phyloP scores from a whole-genome alignment of 2,329 filamentous ascomycete species.

The Fusarium continuum region DNA sequence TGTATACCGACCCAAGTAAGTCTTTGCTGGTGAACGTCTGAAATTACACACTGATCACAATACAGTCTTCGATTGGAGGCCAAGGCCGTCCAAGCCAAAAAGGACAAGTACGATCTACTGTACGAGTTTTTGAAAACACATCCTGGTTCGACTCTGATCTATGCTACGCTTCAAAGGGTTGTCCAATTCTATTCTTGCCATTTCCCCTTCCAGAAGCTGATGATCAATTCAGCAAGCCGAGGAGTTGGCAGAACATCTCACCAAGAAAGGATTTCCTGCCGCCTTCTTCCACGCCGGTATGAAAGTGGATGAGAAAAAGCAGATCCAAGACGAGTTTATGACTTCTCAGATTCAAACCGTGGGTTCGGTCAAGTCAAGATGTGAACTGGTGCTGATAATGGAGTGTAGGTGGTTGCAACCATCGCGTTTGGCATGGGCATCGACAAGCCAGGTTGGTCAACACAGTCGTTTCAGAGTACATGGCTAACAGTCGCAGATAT shows the following conservation, averaged over 20 bases:
- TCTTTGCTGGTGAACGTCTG: rapidly evolving
- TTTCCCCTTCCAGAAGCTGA: background rate
- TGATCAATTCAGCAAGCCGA: slow-evolving; percentile 53
- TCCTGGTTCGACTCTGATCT: slow-evolving; percentile 66
- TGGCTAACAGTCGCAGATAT: slow-evolving; percentile 51
- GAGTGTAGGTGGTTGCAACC: slow-evolving; percentile 53
- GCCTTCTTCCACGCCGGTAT: slow-evolving; percentile 62
- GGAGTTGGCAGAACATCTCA: slow-evolving; percentile 51
- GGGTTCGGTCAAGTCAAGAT: background rate
- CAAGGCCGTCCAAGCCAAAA: slow-evolving; percentile 52
- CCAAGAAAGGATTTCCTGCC: slow-evolving; percentile 51
- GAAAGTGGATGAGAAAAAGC: slow-evolving; percentile 54
- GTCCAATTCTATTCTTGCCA: background rate
- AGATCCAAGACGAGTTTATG: slow-evolving; percentile 64
- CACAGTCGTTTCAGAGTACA: rapidly evolving
- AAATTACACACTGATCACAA: background rate
- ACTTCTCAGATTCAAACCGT: slow-evolving; percentile 51
- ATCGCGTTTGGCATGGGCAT: slow-evolving; percentile 70
- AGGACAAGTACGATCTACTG: slow-evolving; percentile 57
- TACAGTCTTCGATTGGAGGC: slow-evolving; percentile 61
- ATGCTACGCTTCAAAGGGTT: slow-evolving; percentile 65
- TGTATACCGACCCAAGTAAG: slow-evolving; percentile 64
- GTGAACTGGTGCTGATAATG: background rate
- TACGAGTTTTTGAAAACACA: slow-evolving; percentile 60
- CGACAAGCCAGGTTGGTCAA: slow-evolving; percentile 55